These are phyloP conservation scores for Entomortierella chlamydospora DNA, from an alignment of 192 early-diverging fungal species.

Conservation along the genomic window DNA sequence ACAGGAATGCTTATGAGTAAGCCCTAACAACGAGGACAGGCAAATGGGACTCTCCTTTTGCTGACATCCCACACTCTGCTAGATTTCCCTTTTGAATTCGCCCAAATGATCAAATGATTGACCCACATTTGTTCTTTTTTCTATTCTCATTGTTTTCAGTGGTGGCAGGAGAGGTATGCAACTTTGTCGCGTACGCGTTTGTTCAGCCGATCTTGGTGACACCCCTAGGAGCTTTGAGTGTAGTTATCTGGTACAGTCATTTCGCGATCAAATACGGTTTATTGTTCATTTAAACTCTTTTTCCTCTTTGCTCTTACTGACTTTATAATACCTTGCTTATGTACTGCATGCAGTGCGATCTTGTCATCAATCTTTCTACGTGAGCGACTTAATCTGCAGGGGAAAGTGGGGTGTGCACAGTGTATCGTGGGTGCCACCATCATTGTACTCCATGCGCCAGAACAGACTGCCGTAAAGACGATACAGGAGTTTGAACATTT, in stretches of 20 bases:
- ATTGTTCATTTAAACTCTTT: neutral
- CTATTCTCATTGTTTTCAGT: no score
- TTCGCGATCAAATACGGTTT: neutral
- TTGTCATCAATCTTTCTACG: constrained; percentile 88
- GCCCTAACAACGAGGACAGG: neutral
- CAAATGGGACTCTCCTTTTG: neutral
- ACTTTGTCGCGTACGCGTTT: constrained; percentile 95
- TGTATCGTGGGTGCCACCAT: constrained; percentile 88
- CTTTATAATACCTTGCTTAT: neutral
- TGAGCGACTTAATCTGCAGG: constrained; percentile 82
- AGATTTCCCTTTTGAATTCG: no score
- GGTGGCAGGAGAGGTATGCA: constrained; percentile 90
- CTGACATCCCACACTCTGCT: no score
- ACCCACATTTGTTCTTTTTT: neutral
- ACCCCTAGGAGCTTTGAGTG: constrained; percentile 90
- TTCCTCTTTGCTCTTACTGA: neutral
- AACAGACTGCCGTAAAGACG: constrained; percentile 77
- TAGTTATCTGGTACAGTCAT: constrained; percentile 73
- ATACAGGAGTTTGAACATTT: constrained; percentile 83
- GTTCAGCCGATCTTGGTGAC: constrained; percentile 94
- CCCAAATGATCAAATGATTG: no score
- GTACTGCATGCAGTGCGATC: constrained; percentile 66
- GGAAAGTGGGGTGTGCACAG: constrained; percentile 89
- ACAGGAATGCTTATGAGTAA: constrained; percentile 64
- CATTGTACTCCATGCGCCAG: constrained; percentile 87